Base-by-base conservation (phyloP, 495 filamentous ascomycete genomes). In the Penicillium steckii region DNA sequence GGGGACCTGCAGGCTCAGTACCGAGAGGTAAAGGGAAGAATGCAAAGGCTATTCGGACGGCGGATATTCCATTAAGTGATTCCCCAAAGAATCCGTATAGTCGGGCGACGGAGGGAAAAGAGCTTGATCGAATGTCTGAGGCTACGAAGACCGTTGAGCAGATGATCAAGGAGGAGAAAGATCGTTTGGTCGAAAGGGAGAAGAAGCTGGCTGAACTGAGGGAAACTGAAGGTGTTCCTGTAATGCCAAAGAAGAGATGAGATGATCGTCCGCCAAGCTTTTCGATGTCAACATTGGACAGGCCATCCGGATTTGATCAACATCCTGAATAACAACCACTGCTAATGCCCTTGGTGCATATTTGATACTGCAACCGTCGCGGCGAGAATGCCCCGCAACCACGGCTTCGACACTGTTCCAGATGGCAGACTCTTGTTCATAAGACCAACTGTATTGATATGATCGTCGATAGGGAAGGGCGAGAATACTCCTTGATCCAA, bases 21-120 rank as follows among this genome's bases (percentile, higher is more conserved):
- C 55, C 60, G 21, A 75, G 64, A 66, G 74, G 73, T 5, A 77
- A 75, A 55, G 68, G 70, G 2, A 80, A 79, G 55, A 77, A 74
- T 50, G 54, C 64, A 4, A 79, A 79, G 51, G 67, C 68, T 23
- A 80, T 81, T 48, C 72, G 84, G 50, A 87, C 82, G 30, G 87
- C 86, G 25, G 81, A 89, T 73, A 84, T 92, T 38, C 88, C 88
- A n/a, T 64, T 77, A 18, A 74, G 65, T 17, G 85, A 80, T 45
- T 75, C 78, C 3, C 80, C 81, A 8, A 82, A 76, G 13, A 85
- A 89, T 61, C 84, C 85, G n/a, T 91, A 88, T 64, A 88, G 85
- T 66, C 72, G 75, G 57, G 83, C 87, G 66, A 85, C 85, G 45
- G 90, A 95, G 71, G 77, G 79, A 57, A 72, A 79, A 50, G 89